Base-by-base conservation (phyloP, 2,329 filamentous ascomycete genomes). In the Ophiocordyceps australis region DNA sequence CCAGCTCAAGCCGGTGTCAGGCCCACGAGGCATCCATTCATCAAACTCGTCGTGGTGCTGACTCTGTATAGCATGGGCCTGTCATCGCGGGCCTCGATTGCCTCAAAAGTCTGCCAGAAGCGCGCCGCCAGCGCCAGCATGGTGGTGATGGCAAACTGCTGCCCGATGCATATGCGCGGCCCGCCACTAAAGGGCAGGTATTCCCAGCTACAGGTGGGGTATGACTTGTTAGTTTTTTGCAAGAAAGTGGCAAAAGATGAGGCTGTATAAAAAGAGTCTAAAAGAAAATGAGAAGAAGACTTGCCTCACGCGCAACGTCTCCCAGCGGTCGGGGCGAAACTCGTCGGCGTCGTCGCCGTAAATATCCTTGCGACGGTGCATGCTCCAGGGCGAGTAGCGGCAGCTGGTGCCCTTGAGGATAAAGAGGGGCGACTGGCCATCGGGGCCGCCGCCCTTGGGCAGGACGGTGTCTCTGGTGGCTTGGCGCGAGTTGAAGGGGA, bases 121-220 rank as follows among this genome's bases (percentile, higher is more conserved):
- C 79, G 57, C 16, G 74, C 71, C 32, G 82, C 59, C 8, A 76
- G 71, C 43, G 85, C 85, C 17, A 56, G 55, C 55, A 78, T 77
- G 55, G 85, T 76, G 0, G 75, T 80, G 24, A 85, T 51, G 8
- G 79, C 79, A 43, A 83, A 85, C 49, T 85, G 75, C 59, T 85
- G 76, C 2, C 76, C 75, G 30, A 82, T 66, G 46, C 76, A 79
- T 41, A 79, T 75, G 19, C 76, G 57, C 26, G 75, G 72, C 1
- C 74, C 76, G 8, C 73, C 72, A 42, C 79, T 80, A 50, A 81
- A 81, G 9, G 76, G 75, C 20, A 81, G 63, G 42, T 76, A 81
- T 33, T 73, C 63, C n/a, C n/a, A n/a, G n/a, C n/a, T n/a, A n/a
- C n/a, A n/a, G n/a, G 65, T 74, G 78, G 1, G 67, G 65, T 39